Base-by-base conservation (phyloP, 2,329 filamentous ascomycete species). In the Arthrobotrys sinensis region DNA sequence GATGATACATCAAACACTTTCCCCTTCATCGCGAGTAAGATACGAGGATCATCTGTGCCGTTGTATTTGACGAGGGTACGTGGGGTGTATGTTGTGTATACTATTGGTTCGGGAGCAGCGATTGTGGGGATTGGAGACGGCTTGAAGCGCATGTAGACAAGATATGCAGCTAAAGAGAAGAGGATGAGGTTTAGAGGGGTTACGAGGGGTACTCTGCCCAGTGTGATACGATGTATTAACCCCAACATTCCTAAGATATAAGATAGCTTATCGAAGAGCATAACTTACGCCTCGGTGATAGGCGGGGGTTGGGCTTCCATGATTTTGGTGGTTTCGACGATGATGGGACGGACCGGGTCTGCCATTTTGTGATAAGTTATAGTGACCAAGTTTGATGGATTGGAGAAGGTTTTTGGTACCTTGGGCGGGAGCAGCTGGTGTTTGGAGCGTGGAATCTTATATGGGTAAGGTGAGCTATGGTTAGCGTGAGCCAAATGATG, bases 21-120 rank as follows among this genome's bases (percentile, higher is more conserved):
- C 65, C 96, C 94, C 48, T 93, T 92, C 16, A 98, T 94, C n/a
- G 93, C 92, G 60, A 99, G 89, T 85, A 93, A 97, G 71, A 98
- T 93, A 62, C 93, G 93, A 81, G 86, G 87, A 82, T 88, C 88
- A 82, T 92, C 88, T 68, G 87, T 86, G 83, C 96, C 96, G 85
- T 95, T 94, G 88, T 91, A 95, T 36, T 93, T 92, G 34, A 93
- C 88, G n/a, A 99, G 90, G 3, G 93, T 93, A 48, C 86, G 90
- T 24, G 93, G 93, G 12, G 91, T 95, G 86, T 93, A 92, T 69
- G 88, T 91, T 73, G 85, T 86, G 87, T 91, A 92, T 81, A 92
- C 88, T 81, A 87, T 85, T 65, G 90, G 87, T 10, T 76, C 86
- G 52, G 89, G 86, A 80, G 86, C 86, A 52, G 89, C 86, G 32